A percentile compares a stretch with the other conserved stretches of the same genome.
phyloP scores from a whole-genome alignment of 352 stramenopile species.

The Albugo laibachii region DNA sequence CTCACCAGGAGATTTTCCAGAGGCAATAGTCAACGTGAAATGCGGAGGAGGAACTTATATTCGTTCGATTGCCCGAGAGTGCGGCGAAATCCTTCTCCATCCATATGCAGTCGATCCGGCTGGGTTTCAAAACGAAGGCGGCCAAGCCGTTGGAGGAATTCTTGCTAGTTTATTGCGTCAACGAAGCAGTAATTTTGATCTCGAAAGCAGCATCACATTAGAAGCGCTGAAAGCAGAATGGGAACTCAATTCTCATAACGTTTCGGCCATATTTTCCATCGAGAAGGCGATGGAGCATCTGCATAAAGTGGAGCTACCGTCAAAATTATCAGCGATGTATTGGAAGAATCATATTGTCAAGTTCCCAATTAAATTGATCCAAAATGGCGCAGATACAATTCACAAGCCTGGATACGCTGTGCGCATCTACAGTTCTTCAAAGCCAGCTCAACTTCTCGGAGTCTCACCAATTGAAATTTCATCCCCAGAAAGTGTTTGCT shows the following conservation, averaged over 20 bases:
- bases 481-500: too few species aligned
- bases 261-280: conserved; percentile 19
- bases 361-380: too few species aligned
- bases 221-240: conserved; percentile 24
- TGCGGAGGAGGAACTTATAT: conserved; percentile 74
- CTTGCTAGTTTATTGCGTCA: conserved; percentile 39
- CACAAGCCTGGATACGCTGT: too few species aligned
- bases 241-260: conserved; percentile 13
- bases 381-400: too few species aligned
- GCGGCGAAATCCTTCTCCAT: conserved; percentile 36
- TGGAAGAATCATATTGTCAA: too few species aligned
- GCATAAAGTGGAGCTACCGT: not conserved
- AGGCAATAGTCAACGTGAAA: conserved; percentile 35
- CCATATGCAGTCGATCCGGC: conserved; percentile 5
- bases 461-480: too few species aligned
- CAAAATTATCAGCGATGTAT: too few species aligned
- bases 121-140: conserved; percentile 9
- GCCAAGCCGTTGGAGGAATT: conserved; percentile 30
- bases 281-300: conserved; percentile 37
- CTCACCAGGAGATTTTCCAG: conserved; percentile 23
- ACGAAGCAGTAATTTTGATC: conserved; percentile 31
- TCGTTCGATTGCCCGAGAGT: conserved; percentile 70
- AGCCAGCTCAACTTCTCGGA: too few species aligned
- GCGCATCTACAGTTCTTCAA: too few species aligned
- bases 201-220: conserved; percentile 29